Evolutionary conservation across 306 rosid species (phyloP).

Genomic region (Cucumis hystrix): DNA sequence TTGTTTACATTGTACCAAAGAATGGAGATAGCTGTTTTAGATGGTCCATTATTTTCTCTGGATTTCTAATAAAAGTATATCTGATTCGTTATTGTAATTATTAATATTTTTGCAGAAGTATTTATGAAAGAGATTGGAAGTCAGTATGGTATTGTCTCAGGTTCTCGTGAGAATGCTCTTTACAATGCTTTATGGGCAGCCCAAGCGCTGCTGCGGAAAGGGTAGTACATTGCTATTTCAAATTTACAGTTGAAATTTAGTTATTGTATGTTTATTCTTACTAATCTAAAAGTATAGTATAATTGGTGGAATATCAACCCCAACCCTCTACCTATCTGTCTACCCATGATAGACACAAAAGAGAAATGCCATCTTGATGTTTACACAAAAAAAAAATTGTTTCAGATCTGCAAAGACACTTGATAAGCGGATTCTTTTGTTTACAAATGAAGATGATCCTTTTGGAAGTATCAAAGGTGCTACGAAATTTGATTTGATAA

Average conservation of each 20-base stretch:
- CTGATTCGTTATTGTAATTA: not conserved
- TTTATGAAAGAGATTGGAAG: conserved; percentile 70
- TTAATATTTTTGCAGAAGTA: conserved; percentile 35
- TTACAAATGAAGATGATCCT: conserved; percentile 93
- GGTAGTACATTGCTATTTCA: conserved; percentile 26
- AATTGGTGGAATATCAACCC: not conserved
- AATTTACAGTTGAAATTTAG: not conserved
- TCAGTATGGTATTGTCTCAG: conserved; percentile 56
- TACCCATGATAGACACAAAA: not conserved
- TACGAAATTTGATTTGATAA: conserved; percentile 61
- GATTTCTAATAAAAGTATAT: not conserved
- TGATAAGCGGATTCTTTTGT: conserved; percentile 71
- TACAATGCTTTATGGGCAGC: conserved; percentile 92
- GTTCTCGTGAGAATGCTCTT: conserved; percentile 71
- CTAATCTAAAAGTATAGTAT: not conserved
- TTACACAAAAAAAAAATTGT: conserved; percentile 4
- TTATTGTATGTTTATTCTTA: conserved; percentile 1
- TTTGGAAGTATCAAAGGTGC: conserved; percentile 61
- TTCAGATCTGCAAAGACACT: conserved; percentile 64
- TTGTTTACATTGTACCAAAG: not conserved
- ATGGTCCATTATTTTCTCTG: not conserved
- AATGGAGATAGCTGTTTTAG: not conserved
- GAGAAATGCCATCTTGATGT: not conserved
- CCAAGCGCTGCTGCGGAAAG: conserved; percentile 82
- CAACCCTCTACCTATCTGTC: not conserved